These are phyloP conservation scores for Euphorbia celastroides DNA, from an alignment of 441 rosid species.

Conservation along the genomic window DNA sequence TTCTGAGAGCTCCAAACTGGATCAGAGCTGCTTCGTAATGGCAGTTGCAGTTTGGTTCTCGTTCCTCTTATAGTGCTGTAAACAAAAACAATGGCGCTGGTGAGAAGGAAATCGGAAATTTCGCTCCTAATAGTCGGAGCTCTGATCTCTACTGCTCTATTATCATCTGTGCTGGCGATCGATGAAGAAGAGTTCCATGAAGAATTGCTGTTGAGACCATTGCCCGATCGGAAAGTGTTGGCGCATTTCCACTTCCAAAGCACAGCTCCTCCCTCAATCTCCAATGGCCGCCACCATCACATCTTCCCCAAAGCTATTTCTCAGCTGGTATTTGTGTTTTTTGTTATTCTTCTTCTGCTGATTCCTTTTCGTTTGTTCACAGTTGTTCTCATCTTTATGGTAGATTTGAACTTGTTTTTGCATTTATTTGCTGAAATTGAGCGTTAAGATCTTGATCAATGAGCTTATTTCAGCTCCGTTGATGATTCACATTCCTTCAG, in stretches of 20 bases:
- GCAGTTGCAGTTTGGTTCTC: constrained; percentile 6
- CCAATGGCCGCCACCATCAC: constrained; percentile 90
- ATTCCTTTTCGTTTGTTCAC: neutral
- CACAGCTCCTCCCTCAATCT: constrained; percentile 54
- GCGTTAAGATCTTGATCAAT: constrained; percentile 1
- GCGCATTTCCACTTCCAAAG: constrained; percentile 80
- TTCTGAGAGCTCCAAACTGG: constrained; percentile 5
- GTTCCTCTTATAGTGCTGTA: neutral
- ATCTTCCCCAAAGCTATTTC: constrained; percentile 93
- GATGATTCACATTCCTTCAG: neutral
- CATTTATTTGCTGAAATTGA: neutral
- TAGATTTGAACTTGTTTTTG: neutral
- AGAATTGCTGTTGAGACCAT: constrained; percentile 70
- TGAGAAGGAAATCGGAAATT: constrained; percentile 10
- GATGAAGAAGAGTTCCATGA: constrained; percentile 66
- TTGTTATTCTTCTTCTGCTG: neutral
- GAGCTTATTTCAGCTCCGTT: neutral
- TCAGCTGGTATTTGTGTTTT: constrained; percentile 57
- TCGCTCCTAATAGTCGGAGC: constrained; percentile 17
- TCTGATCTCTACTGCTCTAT: constrained; percentile 8
- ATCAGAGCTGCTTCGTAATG: constrained; percentile 4
- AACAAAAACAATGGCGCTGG: constrained; percentile 27
- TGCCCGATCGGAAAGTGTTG: constrained; percentile 82
- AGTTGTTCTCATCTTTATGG: neutral
- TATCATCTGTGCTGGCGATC: constrained; percentile 33